These are phyloP conservation scores for Bacidia gigantensis DNA, from an alignment of 495 filamentous ascomycete species.

Conservation along the genomic window DNA sequence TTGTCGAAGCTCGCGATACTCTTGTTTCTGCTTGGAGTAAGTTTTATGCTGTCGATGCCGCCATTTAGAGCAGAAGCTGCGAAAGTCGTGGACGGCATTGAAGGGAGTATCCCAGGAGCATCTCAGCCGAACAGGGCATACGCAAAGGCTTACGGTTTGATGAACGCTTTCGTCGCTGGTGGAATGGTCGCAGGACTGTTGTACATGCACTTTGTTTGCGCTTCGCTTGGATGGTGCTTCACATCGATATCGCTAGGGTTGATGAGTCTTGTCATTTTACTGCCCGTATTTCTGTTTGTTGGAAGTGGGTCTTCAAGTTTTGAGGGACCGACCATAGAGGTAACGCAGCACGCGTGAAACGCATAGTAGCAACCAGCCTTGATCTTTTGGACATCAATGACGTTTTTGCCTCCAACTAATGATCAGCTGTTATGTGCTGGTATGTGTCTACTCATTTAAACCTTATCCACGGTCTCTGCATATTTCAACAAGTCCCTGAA, in stretches of 20 bases:
- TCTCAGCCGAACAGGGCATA: not conserved
- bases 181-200: not conserved
- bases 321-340: not conserved
- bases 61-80: not conserved
- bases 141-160: not conserved
- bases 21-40: not conserved
- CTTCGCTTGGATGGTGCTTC: not conserved
- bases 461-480: conserved; percentile 2
- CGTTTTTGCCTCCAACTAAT: no score
- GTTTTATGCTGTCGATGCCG: not conserved
- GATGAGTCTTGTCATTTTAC: not conserved
- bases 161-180: not conserved
- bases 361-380: no score
- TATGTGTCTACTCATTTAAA: no score
- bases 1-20: not conserved
- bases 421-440: no score
- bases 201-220: not conserved
- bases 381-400: no score
- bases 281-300: not conserved
- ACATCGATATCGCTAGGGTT: not conserved
- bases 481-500: conserved; percentile 1
- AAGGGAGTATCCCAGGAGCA: not conserved
- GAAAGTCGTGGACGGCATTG: not conserved
- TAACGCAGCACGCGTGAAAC: not conserved
- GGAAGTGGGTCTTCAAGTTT: not conserved